Conservation (phyloP, 257 asterid species). For the Penstemon davidsonii region DNA sequence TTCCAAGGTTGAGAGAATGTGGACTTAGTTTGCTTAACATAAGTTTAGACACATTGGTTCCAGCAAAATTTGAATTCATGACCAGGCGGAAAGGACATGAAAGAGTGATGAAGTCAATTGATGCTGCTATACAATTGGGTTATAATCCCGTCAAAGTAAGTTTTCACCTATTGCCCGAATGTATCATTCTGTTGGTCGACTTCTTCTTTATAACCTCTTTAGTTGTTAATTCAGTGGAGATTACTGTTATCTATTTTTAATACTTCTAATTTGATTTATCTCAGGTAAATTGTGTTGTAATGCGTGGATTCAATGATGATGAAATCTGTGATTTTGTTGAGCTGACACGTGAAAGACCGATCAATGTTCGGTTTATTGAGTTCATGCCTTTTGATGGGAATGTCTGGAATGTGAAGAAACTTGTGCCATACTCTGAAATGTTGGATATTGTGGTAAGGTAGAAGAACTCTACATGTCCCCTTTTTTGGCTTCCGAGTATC, state of each 20-base stretch:
- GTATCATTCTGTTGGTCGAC: neutral
- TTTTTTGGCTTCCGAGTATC: slow-evolving; percentile 20
- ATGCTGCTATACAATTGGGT: slow-evolving; percentile 76
- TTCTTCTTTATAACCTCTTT: neutral
- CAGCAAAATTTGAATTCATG: slow-evolving; percentile 93
- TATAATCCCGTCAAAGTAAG: slow-evolving; percentile 89
- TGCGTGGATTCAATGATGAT: slow-evolving; percentile 99
- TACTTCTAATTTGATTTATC: slow-evolving; percentile 25
- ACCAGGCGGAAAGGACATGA: slow-evolving; percentile 92
- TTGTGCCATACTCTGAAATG: slow-evolving; percentile 91
- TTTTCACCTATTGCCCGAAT: slow-evolving; percentile 5
- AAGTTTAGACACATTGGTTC: slow-evolving; percentile 91
- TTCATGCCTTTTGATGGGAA: slow-evolving; percentile 99
- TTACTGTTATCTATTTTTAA: slow-evolving; percentile 6
- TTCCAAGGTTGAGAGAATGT: slow-evolving; percentile 71
- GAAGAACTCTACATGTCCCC: slow-evolving; percentile 31
- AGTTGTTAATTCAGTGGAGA: neutral
- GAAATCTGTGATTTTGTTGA: slow-evolving; percentile 90
- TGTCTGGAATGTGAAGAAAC: slow-evolving; percentile 97
- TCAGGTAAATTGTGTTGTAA: slow-evolving; percentile 94
- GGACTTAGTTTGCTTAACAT: slow-evolving; percentile 82
- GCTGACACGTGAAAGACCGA: slow-evolving; percentile 88
- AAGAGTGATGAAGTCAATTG: slow-evolving; percentile 78
- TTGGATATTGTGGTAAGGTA: slow-evolving; percentile 92
- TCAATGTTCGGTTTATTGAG: slow-evolving; percentile 92